These are phyloP conservation scores for Calonectria hongkongensis DNA, from an alignment of 2,329 filamentous ascomycete genomes.

Conservation along the genomic window DNA sequence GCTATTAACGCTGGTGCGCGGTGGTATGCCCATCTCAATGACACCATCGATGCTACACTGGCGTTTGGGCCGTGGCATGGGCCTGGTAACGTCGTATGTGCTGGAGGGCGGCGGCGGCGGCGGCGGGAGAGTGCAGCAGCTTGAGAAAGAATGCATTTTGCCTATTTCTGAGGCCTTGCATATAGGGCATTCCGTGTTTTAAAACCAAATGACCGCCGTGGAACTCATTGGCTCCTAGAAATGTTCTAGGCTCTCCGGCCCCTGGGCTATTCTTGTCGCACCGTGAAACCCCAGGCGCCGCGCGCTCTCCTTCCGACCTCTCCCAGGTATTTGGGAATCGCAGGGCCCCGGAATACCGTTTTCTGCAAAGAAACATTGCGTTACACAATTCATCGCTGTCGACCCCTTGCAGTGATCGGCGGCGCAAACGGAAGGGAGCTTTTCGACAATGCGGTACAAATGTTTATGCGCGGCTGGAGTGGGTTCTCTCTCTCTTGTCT, in stretches of 20 bases:
- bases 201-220: background rate
- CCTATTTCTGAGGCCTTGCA: background rate
- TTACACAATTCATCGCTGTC: slow-evolving; percentile 15
- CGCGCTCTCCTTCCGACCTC: background rate
- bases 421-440: background rate
- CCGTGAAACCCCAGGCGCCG: slow-evolving; percentile 1
- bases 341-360: background rate
- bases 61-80: slow-evolving; percentile 13
- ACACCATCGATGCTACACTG: slow-evolving; percentile 18
- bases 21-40: slow-evolving; percentile 22
- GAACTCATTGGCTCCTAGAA: slow-evolving; percentile 9
- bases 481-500: background rate
- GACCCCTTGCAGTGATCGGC: slow-evolving; percentile 24
- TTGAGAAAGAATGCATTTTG: background rate
- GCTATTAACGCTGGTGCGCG: slow-evolving; percentile 25
- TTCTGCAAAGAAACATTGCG: slow-evolving; percentile 6
- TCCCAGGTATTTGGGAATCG: slow-evolving; percentile 14
- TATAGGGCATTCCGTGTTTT: slow-evolving; percentile 1
- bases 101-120: too few relatives aligned
- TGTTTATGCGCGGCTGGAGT: slow-evolving; percentile 14
- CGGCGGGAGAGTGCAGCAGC: too few relatives aligned
- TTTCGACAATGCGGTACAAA: slow-evolving; percentile 2
- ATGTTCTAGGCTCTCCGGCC: slow-evolving; percentile 20
- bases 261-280: background rate
- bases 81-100: slow-evolving; percentile 16